Base-by-base conservation (phyloP, 805 yeast genomes). In the Jamesozyma lodderae region DNA sequence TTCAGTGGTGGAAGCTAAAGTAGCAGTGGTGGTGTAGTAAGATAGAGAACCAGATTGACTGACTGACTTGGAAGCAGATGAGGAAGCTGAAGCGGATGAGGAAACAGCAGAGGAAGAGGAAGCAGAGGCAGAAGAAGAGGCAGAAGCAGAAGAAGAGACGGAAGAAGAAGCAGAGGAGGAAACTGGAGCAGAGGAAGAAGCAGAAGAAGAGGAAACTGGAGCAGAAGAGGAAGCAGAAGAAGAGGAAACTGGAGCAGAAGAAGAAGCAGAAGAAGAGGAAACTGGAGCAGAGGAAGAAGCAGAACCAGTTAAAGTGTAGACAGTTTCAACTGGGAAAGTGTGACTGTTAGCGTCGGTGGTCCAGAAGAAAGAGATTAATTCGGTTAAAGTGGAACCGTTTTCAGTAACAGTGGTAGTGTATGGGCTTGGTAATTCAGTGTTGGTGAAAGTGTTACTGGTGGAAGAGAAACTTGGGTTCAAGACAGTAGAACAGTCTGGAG, bases 11-110 rank as follows among this genome's bases (percentile, higher is more conserved):
- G 29, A 20, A 11, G 21, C 30, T 22, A 11, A 15, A 20, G 15
- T 20, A 22, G 23, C 30, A 22, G 36, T 33, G 25, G 41, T 37
- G n/a, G 40, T 37, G 41, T 32, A 38, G 27, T 35, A 19, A 17
- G 36, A n/a, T 19, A 21, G 25, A 27, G 32, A 29, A 27, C 18
- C 13, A 29, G n/a, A n/a, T n/a, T n/a, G n/a, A n/a, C n/a, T n/a
- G n/a, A n/a, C n/a, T n/a, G n/a, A n/a, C 15, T 14, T 6, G 9
- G 19, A 10, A 21, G 26, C n/a, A 29, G 29, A 25, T 13, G 28
- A 9, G 22, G 38, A 10, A 18, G 25, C n/a, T 8, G 38, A 5
- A 4, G 6, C 16, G 11, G 28, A 15, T 16, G 25, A 10, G 16
- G 32, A 8, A 20, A n/a, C 32, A 20, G 20, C n/a, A 27, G 33